These are phyloP conservation scores for Myochromella boudieri DNA, from an alignment of 768 basidiomycete species.

Conservation along the genomic window DNA sequence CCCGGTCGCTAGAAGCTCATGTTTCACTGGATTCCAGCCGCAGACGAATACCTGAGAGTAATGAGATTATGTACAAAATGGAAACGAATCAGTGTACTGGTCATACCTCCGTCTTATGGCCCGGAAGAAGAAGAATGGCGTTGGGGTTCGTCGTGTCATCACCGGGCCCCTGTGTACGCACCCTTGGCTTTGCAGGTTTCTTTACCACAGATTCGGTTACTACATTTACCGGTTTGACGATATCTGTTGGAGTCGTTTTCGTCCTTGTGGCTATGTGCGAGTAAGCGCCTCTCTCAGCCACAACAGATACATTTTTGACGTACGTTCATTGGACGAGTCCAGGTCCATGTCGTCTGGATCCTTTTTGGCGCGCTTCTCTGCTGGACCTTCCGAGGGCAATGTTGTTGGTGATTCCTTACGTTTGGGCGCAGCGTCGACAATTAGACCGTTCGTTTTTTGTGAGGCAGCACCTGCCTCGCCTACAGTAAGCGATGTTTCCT, in stretches of 20 bases:
- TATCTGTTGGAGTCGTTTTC: conserved; percentile 14
- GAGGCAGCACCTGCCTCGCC: conserved; percentile 8
- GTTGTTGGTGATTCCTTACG: conserved; percentile 52
- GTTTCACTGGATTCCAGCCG: conserved; percentile 69
- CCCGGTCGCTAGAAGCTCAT: conserved; percentile 72
- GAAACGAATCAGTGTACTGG: not conserved
- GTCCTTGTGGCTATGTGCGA: conserved; percentile 8
- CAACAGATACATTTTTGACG: not conserved
- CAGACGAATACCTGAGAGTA: conserved; percentile 71
- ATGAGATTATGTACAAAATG: not conserved
- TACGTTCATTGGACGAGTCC: conserved; percentile 38
- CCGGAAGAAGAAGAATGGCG: conserved; percentile 46
- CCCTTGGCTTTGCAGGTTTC: conserved; percentile 32
- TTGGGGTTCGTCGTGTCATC: conserved; percentile 41
- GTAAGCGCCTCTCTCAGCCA: not conserved
- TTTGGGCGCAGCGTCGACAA: conserved; percentile 33
- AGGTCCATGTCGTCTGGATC: conserved; percentile 48
- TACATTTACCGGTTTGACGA: conserved; percentile 10
- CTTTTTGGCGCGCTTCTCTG: conserved; percentile 64
- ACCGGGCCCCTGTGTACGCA: conserved; percentile 38
- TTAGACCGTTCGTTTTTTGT: conserved; percentile 20
- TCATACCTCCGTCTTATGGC: conserved; percentile 63
- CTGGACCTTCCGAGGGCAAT: conserved; percentile 42
- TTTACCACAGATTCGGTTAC: conserved; percentile 15
- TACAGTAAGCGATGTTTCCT: conserved; percentile 13